Evolutionary conservation across 192 early-diverging fungal species (phyloP).

Genomic region (Podila horticola): DNA sequence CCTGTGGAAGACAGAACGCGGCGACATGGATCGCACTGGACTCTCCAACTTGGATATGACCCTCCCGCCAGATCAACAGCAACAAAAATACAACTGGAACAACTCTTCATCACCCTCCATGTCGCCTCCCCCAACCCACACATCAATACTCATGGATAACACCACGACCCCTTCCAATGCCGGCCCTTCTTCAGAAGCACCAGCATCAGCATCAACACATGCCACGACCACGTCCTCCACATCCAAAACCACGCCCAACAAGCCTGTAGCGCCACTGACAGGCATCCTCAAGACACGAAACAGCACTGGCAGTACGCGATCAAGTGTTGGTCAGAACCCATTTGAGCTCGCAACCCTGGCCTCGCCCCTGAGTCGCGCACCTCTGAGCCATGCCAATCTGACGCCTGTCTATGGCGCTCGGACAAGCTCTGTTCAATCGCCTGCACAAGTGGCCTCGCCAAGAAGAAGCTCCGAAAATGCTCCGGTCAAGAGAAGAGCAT

Average conservation of each 20-base stretch:
- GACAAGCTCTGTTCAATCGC: slow-evolving; percentile 27
- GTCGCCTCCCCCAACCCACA: background rate
- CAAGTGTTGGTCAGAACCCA: slow-evolving; percentile 31
- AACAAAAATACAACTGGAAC: slow-evolving; percentile 1
- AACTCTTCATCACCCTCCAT: background rate
- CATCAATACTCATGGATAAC: slow-evolving; percentile 1
- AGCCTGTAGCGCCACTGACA: background rate
- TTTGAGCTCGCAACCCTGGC: slow-evolving; percentile 6
- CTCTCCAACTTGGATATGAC: slow-evolving; percentile 10
- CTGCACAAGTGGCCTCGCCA: background rate
- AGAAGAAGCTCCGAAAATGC: slow-evolving; percentile 10
- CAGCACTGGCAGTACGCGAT: slow-evolving; percentile 21
- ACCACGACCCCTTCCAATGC: background rate
- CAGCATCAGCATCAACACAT: background rate
- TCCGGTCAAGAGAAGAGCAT: slow-evolving; percentile 13
- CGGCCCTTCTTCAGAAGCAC: background rate
- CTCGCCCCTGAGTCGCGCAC: background rate
- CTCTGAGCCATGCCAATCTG: background rate
- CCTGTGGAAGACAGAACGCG: slow-evolving; percentile 9
- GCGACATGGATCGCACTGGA: slow-evolving; percentile 4
- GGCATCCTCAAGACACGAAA: slow-evolving; percentile 40
- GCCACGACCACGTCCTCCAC: background rate
- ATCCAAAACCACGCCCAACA: background rate
- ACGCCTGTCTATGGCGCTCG: slow-evolving; percentile 20
- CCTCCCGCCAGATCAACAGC: slow-evolving; percentile 9